phyloP scores from a whole-genome alignment of 306 rosid genomes.

The Chamaecrista fasciculata region DNA sequence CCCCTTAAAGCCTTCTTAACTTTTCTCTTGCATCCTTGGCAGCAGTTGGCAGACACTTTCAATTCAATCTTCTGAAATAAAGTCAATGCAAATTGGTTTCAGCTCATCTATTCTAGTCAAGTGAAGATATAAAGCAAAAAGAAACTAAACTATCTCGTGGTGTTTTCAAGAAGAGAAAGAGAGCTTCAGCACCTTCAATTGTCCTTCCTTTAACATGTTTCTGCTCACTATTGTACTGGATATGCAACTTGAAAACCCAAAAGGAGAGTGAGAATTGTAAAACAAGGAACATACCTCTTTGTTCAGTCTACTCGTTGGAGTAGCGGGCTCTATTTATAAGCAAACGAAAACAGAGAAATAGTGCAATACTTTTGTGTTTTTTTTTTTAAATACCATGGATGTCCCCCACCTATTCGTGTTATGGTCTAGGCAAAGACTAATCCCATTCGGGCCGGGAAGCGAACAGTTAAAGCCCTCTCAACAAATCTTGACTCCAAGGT shows the following conservation, averaged over 20 bases:
- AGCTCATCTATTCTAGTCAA: background rate
- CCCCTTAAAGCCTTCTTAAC: slow-evolving; percentile 38
- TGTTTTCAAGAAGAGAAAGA: background rate
- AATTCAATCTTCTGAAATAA: slow-evolving; percentile 42
- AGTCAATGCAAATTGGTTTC: slow-evolving; percentile 16
- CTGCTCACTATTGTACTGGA: background rate
- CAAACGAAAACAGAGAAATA: slow-evolving; percentile 9
- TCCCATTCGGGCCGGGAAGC: too few relatives aligned
- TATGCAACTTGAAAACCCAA: background rate
- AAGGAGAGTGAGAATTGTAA: background rate
- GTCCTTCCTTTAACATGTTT: slow-evolving; percentile 36
- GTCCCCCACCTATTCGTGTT: too few relatives aligned
- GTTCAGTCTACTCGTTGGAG: slow-evolving; percentile 8
- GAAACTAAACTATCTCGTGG: background rate
- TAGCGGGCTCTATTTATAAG: slow-evolving; percentile 30
- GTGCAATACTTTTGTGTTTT: slow-evolving; percentile 14
- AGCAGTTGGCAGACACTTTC: slow-evolving; percentile 47
- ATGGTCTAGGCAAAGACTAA: too few relatives aligned
- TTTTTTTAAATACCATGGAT: too few relatives aligned
- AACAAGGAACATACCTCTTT: background rate
- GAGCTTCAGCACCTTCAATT: slow-evolving; percentile 32
- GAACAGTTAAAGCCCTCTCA: too few relatives aligned
- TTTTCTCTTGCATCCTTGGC: slow-evolving; percentile 49
- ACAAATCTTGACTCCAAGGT: too few relatives aligned
- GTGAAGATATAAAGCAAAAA: background rate